These are phyloP conservation scores for Yamadazyma jaroonii DNA, from an alignment of 1,139 yeast species.

Conservation along the genomic window DNA sequence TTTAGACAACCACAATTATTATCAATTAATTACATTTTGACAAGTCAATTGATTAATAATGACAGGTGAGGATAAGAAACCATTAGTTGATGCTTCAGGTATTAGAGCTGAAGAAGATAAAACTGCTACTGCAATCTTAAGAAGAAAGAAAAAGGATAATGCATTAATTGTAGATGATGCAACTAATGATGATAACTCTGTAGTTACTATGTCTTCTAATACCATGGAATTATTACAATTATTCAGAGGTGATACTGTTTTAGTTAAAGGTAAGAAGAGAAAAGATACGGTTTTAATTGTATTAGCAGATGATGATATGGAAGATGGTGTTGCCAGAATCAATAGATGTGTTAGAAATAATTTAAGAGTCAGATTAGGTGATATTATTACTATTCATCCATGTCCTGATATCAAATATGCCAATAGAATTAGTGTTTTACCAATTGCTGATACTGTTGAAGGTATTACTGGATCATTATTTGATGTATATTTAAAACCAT, in stretches of 20 bases:
- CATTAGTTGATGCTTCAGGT: constrained; percentile 46
- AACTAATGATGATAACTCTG: constrained; percentile 93
- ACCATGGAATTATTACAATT: constrained; percentile 94
- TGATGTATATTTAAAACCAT: constrained; percentile 95
- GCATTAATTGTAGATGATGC: constrained; percentile 96
- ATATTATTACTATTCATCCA: constrained; percentile 84
- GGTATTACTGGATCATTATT: constrained; percentile 97
- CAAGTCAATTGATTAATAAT: no score
- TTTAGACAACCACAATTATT: no score
- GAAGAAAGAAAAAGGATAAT: constrained; percentile 97
- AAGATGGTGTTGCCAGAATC: constrained; percentile 90
- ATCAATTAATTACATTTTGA: no score
- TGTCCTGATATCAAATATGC: constrained; percentile 98
- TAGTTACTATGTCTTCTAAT: constrained; percentile 88
- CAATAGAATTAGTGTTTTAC: constrained; percentile 87
- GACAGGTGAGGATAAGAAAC: constrained; percentile 33
- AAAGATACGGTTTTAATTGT: constrained; percentile 97
- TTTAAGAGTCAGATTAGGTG: constrained; percentile 91
- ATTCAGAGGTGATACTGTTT: constrained; percentile 96
- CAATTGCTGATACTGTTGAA: constrained; percentile 97
- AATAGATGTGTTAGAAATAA: constrained; percentile 96
- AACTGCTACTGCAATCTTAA: constrained; percentile 95
- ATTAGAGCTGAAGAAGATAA: constrained; percentile 61
- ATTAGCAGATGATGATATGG: constrained; percentile 94
- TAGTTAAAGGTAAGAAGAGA: constrained; percentile 97